These are phyloP conservation scores for Nigrospora oryzae DNA, from an alignment of 2,329 filamentous ascomycete species.

Conservation along the genomic window DNA sequence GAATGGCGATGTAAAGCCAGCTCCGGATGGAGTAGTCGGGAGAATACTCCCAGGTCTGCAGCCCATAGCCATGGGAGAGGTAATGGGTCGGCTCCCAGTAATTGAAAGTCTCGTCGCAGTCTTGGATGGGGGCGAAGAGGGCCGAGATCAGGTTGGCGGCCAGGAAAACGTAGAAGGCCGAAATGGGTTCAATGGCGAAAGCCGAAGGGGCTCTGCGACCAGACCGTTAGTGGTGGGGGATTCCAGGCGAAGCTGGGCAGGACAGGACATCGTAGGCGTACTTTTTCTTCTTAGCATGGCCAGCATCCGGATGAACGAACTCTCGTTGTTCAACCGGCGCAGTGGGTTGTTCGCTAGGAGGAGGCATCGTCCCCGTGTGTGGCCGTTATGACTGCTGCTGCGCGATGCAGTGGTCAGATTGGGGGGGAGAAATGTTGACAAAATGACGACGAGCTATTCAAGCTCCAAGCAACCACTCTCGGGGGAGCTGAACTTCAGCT, in stretches of 20 bases:
- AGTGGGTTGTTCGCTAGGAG: not conserved
- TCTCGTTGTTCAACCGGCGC: not conserved
- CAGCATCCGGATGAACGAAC: conserved; percentile 7
- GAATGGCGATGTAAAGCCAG: conserved; percentile 81
- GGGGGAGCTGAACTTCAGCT: too few relatives aligned
- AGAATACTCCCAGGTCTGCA: conserved; percentile 98
- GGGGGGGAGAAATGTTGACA: too few relatives aligned
- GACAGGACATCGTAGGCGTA: conserved; percentile 6
- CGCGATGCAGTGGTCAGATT: too few relatives aligned
- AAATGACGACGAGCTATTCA: too few relatives aligned
- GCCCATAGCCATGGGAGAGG: conserved; percentile 80
- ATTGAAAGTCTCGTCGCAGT: conserved; percentile 98
- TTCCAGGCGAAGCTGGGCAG: not conserved
- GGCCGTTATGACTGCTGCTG: not conserved
- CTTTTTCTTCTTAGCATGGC: conserved; percentile 21
- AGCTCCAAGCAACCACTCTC: too few relatives aligned
- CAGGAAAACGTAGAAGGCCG: conserved; percentile 75
- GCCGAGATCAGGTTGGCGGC: conserved; percentile 68
- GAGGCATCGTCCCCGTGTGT: too few relatives aligned
- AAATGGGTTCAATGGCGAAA: conserved; percentile 62
- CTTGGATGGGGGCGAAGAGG: conserved; percentile 81
- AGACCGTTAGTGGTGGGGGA: conserved; percentile 6
- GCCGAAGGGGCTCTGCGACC: conserved; percentile 35
- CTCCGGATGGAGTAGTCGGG: conserved; percentile 90
- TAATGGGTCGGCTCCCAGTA: conserved; percentile 99